These are phyloP conservation scores for Yamadazyma nakazawae DNA, from an alignment of 805 yeast genomes.

Conservation along the genomic window DNA sequence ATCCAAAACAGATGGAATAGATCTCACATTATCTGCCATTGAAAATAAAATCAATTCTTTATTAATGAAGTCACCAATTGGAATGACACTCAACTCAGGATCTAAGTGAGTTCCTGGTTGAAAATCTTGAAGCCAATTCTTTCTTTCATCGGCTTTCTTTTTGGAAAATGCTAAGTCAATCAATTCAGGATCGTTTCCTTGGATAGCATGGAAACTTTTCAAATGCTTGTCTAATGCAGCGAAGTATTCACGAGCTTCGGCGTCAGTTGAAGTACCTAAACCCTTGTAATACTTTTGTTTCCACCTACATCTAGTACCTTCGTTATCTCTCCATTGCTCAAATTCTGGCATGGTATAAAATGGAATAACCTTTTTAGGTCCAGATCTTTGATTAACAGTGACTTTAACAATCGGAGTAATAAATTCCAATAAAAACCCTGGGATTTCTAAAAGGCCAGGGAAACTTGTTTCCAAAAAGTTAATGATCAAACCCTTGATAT, in stretches of 20 bases:
- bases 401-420: constrained; percentile 96
- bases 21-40: constrained; percentile 94
- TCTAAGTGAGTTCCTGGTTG: constrained; percentile 91
- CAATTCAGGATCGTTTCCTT: constrained; percentile 68
- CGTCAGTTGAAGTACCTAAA: constrained; percentile 88
- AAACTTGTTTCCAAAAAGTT: constrained; percentile 91
- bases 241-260: constrained; percentile 86
- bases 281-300: constrained; percentile 96
- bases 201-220: constrained; percentile 78
- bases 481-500: constrained; percentile 91
- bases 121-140: constrained; percentile 91
- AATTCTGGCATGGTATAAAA: constrained; percentile 96
- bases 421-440: constrained; percentile 90
- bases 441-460: constrained; percentile 87
- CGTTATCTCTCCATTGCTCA: constrained; percentile 86
- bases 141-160: constrained; percentile 94
- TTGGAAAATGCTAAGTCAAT: constrained; percentile 94
- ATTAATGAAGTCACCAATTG: constrained; percentile 90
- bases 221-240: constrained; percentile 79
- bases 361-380: constrained; percentile 54
- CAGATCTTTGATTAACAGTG: constrained; percentile 60
- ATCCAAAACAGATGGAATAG: constrained; percentile 90
- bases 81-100: constrained; percentile 69
- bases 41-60: constrained; percentile 92
- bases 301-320: constrained; percentile 75